A percentile compares a stretch with the other conserved stretches of the same genome.
Conservation (phyloP, 257 asterid species). For the Solanum microdontum region DNA sequence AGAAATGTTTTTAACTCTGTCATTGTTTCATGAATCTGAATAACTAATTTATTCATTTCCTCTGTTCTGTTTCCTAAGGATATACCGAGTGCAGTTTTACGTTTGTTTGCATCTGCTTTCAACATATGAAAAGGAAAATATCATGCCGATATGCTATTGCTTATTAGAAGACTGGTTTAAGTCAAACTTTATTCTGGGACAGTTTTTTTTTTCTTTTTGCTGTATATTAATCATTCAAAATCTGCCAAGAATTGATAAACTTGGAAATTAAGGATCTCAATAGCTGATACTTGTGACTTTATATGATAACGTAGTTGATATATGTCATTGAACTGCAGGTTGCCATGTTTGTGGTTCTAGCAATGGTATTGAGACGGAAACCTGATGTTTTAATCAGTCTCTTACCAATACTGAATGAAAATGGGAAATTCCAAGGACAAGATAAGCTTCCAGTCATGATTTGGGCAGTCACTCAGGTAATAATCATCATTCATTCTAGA, state of each 20-base stretch:
- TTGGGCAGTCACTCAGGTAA: constrained; percentile 74
- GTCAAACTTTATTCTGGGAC: not conserved
- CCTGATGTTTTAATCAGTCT: constrained; percentile 52
- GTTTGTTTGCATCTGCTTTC: not conserved
- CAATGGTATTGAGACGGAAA: constrained; percentile 69
- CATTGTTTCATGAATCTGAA: not conserved
- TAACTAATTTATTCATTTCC: not conserved
- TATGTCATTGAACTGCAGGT: constrained; percentile 34
- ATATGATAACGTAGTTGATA: not conserved
- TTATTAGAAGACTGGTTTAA: not conserved
- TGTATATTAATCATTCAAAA: not conserved
- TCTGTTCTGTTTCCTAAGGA: not conserved
- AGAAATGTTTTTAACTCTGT: not conserved
- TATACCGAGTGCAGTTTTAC: not conserved
- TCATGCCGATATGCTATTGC: not conserved
- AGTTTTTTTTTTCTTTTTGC: not conserved
- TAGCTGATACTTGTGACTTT: not conserved
- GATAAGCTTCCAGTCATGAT: constrained; percentile 56
- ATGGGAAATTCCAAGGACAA: constrained; percentile 63
- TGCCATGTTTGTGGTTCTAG: constrained; percentile 57
- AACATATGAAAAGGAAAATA: not conserved
- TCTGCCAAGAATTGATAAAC: not conserved
- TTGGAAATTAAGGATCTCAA: not conserved
- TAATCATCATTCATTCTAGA: not conserved
- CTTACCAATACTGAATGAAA: constrained; percentile 45